phyloP scores from a whole-genome alignment of 2,329 filamentous ascomycete genomes.

The Arthrobotrys pseudoclavata region DNA sequence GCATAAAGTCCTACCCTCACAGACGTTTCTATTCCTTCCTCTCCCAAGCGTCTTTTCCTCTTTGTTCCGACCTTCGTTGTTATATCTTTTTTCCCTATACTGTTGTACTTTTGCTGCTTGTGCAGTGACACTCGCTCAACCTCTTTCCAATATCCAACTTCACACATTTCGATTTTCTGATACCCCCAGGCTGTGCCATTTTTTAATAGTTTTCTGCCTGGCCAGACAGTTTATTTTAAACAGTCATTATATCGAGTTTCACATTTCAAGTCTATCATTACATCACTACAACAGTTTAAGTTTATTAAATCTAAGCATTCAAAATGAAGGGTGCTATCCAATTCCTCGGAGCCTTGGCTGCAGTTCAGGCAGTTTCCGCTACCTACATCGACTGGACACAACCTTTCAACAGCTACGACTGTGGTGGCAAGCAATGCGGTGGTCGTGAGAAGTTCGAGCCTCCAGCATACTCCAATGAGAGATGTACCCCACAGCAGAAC shows the following conservation, averaged over 20 bases:
- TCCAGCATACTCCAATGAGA: slow-evolving; percentile 43
- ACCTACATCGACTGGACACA: slow-evolving; percentile 51
- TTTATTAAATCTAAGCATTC: slow-evolving; percentile 28
- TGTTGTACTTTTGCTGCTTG: slow-evolving; percentile 26
- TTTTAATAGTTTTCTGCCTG: slow-evolving; percentile 50
- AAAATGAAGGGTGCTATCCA: slow-evolving; percentile 57
- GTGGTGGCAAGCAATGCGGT: slow-evolving; percentile 45
- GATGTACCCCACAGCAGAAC: slow-evolving; percentile 46
- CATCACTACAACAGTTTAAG: slow-evolving; percentile 28
- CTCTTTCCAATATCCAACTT: slow-evolving; percentile 42
- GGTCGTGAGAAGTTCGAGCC: slow-evolving; percentile 47
- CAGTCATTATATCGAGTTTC: slow-evolving; percentile 41
- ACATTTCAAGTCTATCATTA: slow-evolving; percentile 51
- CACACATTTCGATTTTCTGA: slow-evolving; percentile 40
- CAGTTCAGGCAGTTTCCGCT: slow-evolving; percentile 49
- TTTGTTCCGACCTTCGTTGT: slow-evolving; percentile 53
- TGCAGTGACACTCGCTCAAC: slow-evolving; percentile 55
- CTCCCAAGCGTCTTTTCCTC: slow-evolving; percentile 52
- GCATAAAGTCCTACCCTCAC: slow-evolving; percentile 41
- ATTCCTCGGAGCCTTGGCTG: slow-evolving; percentile 53
- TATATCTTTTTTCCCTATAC: slow-evolving; percentile 32
- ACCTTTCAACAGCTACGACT: slow-evolving; percentile 48
- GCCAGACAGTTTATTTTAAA: slow-evolving; percentile 58
- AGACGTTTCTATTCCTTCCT: slow-evolving; percentile 36
- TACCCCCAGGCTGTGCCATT: slow-evolving; percentile 56